Evolutionary conservation across 2,329 filamentous ascomycete species (phyloP).

Genomic region (Berkeleyomyces basicola): DNA sequence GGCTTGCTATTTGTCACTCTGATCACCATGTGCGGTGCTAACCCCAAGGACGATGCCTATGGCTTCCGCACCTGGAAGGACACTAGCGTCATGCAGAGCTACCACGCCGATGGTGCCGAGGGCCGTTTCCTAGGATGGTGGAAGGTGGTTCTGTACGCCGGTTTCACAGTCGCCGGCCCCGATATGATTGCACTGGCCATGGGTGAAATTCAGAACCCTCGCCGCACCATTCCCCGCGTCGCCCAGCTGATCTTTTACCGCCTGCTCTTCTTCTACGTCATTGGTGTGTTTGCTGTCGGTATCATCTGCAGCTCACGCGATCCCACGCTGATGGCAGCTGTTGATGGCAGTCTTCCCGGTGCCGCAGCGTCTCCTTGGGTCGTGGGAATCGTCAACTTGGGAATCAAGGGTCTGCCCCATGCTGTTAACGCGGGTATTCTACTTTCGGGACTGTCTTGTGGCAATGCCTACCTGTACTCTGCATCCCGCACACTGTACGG

Average conservation of each 20-base stretch:
- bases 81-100: conserved; percentile 21
- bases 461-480: conserved; percentile 36
- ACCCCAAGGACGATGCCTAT: conserved; percentile 43
- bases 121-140: conserved; percentile 45
- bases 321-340: conserved; percentile 24
- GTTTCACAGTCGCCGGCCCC: conserved; percentile 50
- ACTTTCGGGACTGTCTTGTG: conserved; percentile 27
- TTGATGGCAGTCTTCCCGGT: conserved; percentile 32
- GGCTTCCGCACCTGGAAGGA: conserved; percentile 43
- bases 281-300: conserved; percentile 40
- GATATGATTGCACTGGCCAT: conserved; percentile 45
- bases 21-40: conserved; percentile 51
- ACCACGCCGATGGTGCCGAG: conserved; percentile 29
- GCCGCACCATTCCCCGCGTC: conserved; percentile 47
- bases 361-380: conserved; percentile 41
- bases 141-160: conserved; percentile 44
- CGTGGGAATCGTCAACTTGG: conserved; percentile 41
- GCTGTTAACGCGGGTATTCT: conserved; percentile 34
- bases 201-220: conserved; percentile 47
- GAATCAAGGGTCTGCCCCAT: conserved; percentile 43
- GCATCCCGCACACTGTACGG: conserved; percentile 34
- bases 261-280: conserved; percentile 54
- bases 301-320: conserved; percentile 41
- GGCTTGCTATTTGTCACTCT: conserved; percentile 47
- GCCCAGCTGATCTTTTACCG: conserved; percentile 62